A percentile compares a stretch with the other conserved stretches of the same genome.
phyloP scores from a whole-genome alignment of 495 filamentous ascomycete species.

The Xylaria grammica region DNA sequence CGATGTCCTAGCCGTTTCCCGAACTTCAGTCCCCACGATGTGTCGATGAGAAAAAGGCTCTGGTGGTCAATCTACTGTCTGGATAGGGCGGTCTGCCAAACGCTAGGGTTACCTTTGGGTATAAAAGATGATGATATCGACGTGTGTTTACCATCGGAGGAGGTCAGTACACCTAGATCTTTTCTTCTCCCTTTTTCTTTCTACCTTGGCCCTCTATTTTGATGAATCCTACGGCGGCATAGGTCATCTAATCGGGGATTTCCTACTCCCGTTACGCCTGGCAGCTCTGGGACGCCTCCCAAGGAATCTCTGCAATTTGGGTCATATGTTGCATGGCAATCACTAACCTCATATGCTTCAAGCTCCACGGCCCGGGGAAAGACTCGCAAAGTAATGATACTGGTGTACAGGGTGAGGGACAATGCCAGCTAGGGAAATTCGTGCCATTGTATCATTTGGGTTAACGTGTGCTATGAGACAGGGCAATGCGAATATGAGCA shows the following conservation, averaged over 20 bases:
- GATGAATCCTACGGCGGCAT: too few relatives aligned
- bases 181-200: too few relatives aligned
- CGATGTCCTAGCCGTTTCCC: conserved; percentile 52
- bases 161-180: too few relatives aligned
- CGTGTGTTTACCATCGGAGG: conserved; percentile 53
- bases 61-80: conserved; percentile 60
- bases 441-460: too few relatives aligned
- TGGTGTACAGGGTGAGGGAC: background rate
- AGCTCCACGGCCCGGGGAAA: background rate
- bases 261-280: too few relatives aligned
- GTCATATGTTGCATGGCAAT: too few relatives aligned
- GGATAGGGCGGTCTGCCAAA: conserved; percentile 55
- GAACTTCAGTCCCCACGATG: conserved; percentile 45
- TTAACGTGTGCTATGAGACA: background rate
- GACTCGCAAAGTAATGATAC: background rate
- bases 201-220: too few relatives aligned
- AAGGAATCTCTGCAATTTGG: too few relatives aligned
- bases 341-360: too few relatives aligned
- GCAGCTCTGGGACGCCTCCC: too few relatives aligned
- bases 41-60: conserved; percentile 46
- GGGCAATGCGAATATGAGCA: background rate
- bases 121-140: conserved; percentile 59
- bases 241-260: too few relatives aligned
- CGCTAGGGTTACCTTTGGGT: conserved; percentile 55
- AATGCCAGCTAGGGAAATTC: background rate